These are phyloP conservation scores for Quercus lobata DNA, from an alignment of 331 rosid species.

Conservation along the genomic window DNA sequence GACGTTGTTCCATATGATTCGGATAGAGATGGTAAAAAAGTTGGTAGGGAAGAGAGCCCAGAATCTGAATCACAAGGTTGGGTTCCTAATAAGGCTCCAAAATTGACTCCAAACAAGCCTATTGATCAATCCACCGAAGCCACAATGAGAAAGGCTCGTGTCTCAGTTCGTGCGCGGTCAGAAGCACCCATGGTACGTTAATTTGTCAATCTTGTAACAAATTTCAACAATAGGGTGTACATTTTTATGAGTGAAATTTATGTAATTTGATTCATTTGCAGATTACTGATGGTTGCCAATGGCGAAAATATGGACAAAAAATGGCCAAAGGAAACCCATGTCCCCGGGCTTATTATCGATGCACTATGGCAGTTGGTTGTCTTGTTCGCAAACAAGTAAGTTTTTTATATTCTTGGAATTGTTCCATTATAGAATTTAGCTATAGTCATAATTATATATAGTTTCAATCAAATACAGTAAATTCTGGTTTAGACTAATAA, in stretches of 20 bases:
- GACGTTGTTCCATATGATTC: conserved; percentile 12
- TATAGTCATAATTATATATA: background rate
- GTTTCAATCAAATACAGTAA: background rate
- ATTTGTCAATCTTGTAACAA: background rate
- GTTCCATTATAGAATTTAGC: background rate
- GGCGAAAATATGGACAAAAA: conserved; percentile 96
- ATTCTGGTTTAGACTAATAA: background rate
- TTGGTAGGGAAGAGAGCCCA: conserved; percentile 66
- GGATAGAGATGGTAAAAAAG: conserved; percentile 16
- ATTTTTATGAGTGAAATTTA: background rate
- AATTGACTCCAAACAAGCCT: conserved; percentile 32
- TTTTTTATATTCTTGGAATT: background rate
- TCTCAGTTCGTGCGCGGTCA: conserved; percentile 90
- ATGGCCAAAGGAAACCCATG: conserved; percentile 99
- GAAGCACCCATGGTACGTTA: conserved; percentile 81
- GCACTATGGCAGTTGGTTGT: conserved; percentile 95
- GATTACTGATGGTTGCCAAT: conserved; percentile 98
- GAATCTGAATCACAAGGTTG: conserved; percentile 73
- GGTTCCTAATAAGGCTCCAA: conserved; percentile 61
- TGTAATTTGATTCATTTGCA: conserved; percentile 15
- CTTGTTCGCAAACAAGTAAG: conserved; percentile 93
- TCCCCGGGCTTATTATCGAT: conserved; percentile 93
- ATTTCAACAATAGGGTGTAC: background rate
- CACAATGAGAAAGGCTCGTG: conserved; percentile 96
- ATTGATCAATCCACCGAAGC: conserved; percentile 74